phyloP scores from a whole-genome alignment of 129 eudicot species.

The Silybum marianum region DNA sequence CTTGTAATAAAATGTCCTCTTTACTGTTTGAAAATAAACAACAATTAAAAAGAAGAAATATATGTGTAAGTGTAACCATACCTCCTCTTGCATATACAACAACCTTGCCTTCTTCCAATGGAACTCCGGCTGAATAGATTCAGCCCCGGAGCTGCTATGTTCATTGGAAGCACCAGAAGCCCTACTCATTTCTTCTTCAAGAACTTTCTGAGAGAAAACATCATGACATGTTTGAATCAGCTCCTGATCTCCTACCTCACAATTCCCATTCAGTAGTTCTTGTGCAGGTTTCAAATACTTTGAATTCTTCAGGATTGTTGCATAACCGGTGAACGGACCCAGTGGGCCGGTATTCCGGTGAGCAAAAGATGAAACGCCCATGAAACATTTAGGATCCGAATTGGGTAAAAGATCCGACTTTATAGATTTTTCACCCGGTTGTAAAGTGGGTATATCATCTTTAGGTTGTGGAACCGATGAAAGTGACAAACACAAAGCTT shows the following conservation, averaged over 20 bases:
- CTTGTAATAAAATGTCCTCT: too few relatives aligned
- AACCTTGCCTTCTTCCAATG: slow-evolving; percentile 70
- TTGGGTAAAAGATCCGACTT: slow-evolving; percentile 40
- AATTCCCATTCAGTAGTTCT: slow-evolving; percentile 55
- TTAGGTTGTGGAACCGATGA: slow-evolving; percentile 51
- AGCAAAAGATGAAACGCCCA: slow-evolving; percentile 34
- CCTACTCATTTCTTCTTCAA: slow-evolving; percentile 39
- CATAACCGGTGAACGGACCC: slow-evolving; percentile 93
- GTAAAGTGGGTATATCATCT: slow-evolving; percentile 25
- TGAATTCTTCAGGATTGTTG: slow-evolving; percentile 62
- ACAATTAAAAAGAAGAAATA: neutral
- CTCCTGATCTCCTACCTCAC: slow-evolving; percentile 42
- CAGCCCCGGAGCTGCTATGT: slow-evolving; percentile 40
- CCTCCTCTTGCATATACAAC: slow-evolving; percentile 82
- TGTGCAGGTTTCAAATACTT: slow-evolving; percentile 78
- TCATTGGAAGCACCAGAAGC: slow-evolving; percentile 45
- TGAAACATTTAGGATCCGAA: slow-evolving; percentile 25
- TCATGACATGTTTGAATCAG: slow-evolving; percentile 34
- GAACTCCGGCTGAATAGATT: slow-evolving; percentile 48
- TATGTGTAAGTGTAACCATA: slow-evolving; percentile 26
- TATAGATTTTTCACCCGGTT: slow-evolving; percentile 27
- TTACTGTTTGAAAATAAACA: neutral
- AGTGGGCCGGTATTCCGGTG: slow-evolving; percentile 64
- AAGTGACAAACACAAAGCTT: slow-evolving; percentile 62
- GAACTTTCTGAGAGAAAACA: slow-evolving; percentile 36